Conservation (phyloP, 73 alveolate genomes). For the Uronychia binucleata region DNA sequence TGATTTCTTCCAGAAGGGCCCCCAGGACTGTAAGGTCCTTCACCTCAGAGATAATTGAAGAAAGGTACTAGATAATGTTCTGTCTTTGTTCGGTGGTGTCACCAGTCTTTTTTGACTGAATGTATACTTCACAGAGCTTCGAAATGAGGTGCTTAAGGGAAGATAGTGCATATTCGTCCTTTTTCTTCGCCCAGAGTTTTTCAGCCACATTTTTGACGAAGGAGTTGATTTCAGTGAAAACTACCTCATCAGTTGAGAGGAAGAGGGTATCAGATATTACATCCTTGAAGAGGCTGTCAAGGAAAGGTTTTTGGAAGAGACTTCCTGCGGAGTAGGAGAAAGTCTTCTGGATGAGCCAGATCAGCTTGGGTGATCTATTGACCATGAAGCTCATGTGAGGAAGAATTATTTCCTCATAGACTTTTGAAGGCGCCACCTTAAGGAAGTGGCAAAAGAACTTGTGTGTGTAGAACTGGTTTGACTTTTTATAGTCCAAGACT, state of each 20-base stretch:
- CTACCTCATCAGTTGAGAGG: neutral
- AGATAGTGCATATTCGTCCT: neutral
- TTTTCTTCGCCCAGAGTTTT: neutral
- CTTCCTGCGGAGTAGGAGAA: neutral
- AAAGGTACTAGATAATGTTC: neutral
- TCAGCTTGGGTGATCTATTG: neutral
- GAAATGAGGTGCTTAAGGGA: neutral
- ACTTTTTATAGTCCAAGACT: neutral
- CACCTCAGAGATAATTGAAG: neutral
- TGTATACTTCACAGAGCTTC: neutral
- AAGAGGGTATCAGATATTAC: neutral
- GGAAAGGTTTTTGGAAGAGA: neutral
- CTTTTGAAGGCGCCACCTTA: neutral
- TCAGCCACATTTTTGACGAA: neutral
- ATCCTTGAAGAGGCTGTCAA: neutral
- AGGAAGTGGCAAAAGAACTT: neutral
- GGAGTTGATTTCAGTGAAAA: neutral
- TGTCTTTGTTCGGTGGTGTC: neutral
- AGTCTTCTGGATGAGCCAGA: neutral
- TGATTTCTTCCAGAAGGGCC: neutral
- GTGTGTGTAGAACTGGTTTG: neutral
- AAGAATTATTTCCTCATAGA: neutral
- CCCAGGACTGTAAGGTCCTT: neutral
- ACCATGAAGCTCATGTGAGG: neutral
- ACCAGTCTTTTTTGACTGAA: neutral